phyloP scores from a whole-genome alignment of 768 basidiomycete genomes.

The Trametes cingulata region DNA sequence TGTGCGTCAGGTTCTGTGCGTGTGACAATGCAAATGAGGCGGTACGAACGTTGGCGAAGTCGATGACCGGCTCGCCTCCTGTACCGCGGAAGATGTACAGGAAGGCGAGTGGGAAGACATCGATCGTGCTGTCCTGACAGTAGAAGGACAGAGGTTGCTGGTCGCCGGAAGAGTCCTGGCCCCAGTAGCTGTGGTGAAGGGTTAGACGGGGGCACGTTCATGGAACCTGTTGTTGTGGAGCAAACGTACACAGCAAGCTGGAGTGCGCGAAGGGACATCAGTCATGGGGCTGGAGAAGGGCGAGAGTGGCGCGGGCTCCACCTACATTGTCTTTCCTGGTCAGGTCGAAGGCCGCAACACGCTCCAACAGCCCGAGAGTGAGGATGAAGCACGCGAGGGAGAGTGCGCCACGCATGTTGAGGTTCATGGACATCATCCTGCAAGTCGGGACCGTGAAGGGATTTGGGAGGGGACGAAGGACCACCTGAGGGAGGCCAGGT shows the following conservation, averaged over 20 bases:
- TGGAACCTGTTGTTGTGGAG: conserved; percentile 2
- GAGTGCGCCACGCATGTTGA: conserved; percentile 3
- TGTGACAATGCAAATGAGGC: neutral
- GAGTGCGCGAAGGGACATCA: neutral
- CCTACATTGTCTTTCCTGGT: conserved; percentile 18
- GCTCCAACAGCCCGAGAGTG: conserved; percentile 12
- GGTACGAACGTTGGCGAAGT: conserved; percentile 55
- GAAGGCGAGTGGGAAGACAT: conserved; percentile 63
- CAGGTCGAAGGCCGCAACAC: conserved; percentile 17
- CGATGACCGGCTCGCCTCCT: conserved; percentile 56
- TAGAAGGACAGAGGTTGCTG: conserved; percentile 13
- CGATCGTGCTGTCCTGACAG: conserved; percentile 51
- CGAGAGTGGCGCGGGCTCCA: neutral
- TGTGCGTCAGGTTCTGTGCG: neutral
- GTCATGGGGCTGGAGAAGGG: neutral
- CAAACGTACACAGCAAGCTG: conserved; percentile 30
- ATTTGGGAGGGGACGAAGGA: conserved; percentile 1
- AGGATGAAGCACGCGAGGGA: conserved; percentile 6
- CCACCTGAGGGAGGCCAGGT: neutral
- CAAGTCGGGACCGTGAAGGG: conserved; percentile 1
- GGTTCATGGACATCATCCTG: conserved; percentile 4
- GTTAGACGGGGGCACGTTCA: neutral
- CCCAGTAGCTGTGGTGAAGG: conserved; percentile 47
- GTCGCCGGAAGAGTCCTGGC: conserved; percentile 56
- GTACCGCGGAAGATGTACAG: conserved; percentile 56